Percentiles rank a stretch among this genome's conserved stretches.
These are phyloP conservation scores for Podospora anserina DNA, from an alignment of 495 filamentous ascomycete genomes.

Conservation along the genomic window DNA sequence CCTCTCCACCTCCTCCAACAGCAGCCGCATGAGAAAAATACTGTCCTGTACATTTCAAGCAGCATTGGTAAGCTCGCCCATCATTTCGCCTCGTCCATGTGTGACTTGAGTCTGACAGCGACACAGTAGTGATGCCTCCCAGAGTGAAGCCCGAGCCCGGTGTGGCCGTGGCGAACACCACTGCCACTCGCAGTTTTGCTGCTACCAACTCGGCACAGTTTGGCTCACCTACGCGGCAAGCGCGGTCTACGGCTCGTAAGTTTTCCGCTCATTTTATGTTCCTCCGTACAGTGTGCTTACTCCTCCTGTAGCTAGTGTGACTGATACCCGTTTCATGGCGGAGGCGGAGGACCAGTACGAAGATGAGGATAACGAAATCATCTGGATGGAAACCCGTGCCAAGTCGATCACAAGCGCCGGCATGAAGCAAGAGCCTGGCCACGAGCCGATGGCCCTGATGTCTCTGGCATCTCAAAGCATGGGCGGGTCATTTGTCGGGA, in stretches of 20 bases:
- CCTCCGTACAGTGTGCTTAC: not conserved
- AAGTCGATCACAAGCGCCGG: not conserved
- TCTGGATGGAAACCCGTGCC: not conserved
- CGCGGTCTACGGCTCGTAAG: not conserved
- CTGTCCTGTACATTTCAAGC: not conserved
- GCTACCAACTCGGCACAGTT: not conserved
- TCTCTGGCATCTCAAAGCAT: slow-evolving; percentile 9
- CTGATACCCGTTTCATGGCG: not conserved
- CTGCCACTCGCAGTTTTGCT: not conserved
- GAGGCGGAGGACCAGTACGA: not conserved
- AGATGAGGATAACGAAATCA: not conserved
- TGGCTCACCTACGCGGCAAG: not conserved
- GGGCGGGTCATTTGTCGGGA: slow-evolving; percentile 28
- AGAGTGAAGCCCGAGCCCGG: not conserved
- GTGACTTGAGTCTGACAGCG: not conserved
- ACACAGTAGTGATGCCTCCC: not conserved
- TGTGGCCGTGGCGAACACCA: not conserved
- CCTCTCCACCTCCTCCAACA: too few species aligned
- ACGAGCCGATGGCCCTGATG: not conserved
- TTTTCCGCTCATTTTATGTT: not conserved
- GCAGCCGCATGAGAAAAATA: not conserved
- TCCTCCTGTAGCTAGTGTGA: not conserved
- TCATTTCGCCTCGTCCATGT: not conserved
- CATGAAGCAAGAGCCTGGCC: not conserved
- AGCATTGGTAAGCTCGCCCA: not conserved